These are phyloP conservation scores for Penicillium odoratum DNA, from an alignment of 495 filamentous ascomycete genomes.

Conservation along the genomic window DNA sequence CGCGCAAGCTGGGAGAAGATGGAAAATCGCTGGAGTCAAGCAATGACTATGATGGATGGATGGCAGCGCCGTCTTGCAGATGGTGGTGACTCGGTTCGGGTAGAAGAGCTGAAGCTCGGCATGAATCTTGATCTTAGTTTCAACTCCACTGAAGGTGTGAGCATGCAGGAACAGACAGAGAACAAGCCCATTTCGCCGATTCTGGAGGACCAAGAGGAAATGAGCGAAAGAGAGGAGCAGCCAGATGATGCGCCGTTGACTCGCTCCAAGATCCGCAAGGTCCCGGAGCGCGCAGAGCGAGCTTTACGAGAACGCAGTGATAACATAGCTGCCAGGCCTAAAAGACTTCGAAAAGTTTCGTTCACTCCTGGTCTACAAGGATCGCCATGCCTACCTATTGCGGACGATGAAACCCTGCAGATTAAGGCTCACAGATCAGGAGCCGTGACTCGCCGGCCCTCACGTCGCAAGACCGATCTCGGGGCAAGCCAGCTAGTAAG, in stretches of 20 bases:
- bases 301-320: constrained; percentile 45
- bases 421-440: constrained; percentile 39
- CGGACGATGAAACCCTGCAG: constrained; percentile 39
- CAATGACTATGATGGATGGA: constrained; percentile 84
- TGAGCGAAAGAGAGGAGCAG: constrained; percentile 30
- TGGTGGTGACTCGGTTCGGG: constrained; percentile 74
- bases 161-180: constrained; percentile 34
- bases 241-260: constrained; percentile 19
- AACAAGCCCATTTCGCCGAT: constrained; percentile 50
- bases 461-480: constrained; percentile 34
- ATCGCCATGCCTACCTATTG: constrained; percentile 27
- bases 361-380: constrained; percentile 45
- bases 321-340: constrained; percentile 35
- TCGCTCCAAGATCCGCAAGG: constrained; percentile 25
- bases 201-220: constrained; percentile 50
- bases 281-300: constrained; percentile 31
- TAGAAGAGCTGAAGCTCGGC: constrained; percentile 79
- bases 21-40: constrained; percentile 86
- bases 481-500: constrained; percentile 35
- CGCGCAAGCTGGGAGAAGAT: constrained; percentile 87
- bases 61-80: constrained; percentile 84
- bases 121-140: constrained; percentile 65
- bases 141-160: constrained; percentile 47
- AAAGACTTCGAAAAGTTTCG: constrained; percentile 44
- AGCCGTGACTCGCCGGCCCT: constrained; percentile 36